Evolutionary conservation across 192 early-diverging fungal species (phyloP).

Genomic region (Pecoramyces ruminantium): DNA sequence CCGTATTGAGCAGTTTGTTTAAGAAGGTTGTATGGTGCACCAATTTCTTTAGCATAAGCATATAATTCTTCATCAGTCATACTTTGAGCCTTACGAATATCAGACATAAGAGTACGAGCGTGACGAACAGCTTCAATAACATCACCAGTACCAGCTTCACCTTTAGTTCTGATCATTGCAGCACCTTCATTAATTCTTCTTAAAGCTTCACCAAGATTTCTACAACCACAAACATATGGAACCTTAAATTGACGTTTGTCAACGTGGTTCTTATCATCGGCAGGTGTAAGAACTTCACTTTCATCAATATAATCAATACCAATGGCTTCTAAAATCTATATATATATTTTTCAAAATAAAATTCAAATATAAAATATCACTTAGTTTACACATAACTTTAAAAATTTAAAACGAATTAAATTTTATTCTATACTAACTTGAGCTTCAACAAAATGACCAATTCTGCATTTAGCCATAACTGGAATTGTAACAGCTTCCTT

Average conservation of each 20-base stretch:
- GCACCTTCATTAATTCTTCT: conserved; percentile 93
- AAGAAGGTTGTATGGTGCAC: conserved; percentile 78
- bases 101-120: conserved; percentile 66
- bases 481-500: conserved; percentile 88
- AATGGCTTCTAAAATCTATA: conserved; percentile 69
- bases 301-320: conserved; percentile 97
- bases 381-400: too few species aligned
- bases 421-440: conserved; percentile 16
- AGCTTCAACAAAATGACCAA: conserved; percentile 98
- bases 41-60: conserved; percentile 91
- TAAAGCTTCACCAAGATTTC: conserved; percentile 94
- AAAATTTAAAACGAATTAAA: conserved; percentile 1
- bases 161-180: conserved; percentile 96
- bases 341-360: too few species aligned
- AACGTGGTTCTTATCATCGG: conserved; percentile 92
- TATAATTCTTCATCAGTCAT: conserved; percentile 84
- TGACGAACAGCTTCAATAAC: conserved; percentile 96
- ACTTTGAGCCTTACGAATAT: conserved; percentile 70
- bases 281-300: conserved; percentile 85
- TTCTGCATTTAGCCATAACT: conserved; percentile 97
- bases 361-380: too few species aligned
- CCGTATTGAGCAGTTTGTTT: conserved; percentile 74
- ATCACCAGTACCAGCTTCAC: conserved; percentile 95
- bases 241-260: conserved; percentile 84
- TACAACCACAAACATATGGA: conserved; percentile 85